These are phyloP conservation scores for Auricularia sp. DNA, from an alignment of 768 basidiomycete genomes.

Conservation along the genomic window DNA sequence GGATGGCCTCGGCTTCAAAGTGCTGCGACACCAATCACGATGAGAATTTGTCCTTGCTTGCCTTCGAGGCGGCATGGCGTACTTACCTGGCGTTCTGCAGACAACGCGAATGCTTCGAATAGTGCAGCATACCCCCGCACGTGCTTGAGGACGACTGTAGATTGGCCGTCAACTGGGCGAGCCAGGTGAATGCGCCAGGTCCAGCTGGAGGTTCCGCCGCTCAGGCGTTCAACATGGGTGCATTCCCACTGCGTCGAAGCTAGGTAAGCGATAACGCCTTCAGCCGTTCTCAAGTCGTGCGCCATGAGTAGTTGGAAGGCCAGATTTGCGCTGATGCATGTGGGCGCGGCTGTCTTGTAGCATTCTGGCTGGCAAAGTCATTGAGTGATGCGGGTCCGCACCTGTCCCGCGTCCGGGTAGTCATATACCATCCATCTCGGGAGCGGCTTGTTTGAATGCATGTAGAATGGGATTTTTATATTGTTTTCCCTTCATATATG, in stretches of 20 bases:
- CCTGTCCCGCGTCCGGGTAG: too few species aligned
- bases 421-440: too few species aligned
- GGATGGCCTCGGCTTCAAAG: constrained; percentile 40
- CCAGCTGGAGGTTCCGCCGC: constrained; percentile 48
- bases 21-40: constrained; percentile 13
- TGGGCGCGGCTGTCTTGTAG: constrained; percentile 35
- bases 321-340: too few species aligned
- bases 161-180: constrained; percentile 28
- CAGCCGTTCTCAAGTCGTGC: constrained; percentile 19
- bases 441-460: too few species aligned
- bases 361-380: constrained; percentile 42
- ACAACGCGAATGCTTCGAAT: constrained; percentile 19
- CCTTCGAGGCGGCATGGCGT: background rate
- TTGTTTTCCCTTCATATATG: too few species aligned
- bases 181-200: constrained; percentile 42
- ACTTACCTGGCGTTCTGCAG: constrained; percentile 43
- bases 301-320: background rate
- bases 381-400: too few species aligned
- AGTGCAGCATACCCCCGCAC: constrained; percentile 33
- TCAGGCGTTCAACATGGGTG: constrained; percentile 27
- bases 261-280: constrained; percentile 34
- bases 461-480: too few species aligned
- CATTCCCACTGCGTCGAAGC: constrained; percentile 37
- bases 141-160: constrained; percentile 51
- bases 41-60: background rate